phyloP scores from a whole-genome alignment of 495 filamentous ascomycete genomes.

The Trichoderma erinaceum region DNA sequence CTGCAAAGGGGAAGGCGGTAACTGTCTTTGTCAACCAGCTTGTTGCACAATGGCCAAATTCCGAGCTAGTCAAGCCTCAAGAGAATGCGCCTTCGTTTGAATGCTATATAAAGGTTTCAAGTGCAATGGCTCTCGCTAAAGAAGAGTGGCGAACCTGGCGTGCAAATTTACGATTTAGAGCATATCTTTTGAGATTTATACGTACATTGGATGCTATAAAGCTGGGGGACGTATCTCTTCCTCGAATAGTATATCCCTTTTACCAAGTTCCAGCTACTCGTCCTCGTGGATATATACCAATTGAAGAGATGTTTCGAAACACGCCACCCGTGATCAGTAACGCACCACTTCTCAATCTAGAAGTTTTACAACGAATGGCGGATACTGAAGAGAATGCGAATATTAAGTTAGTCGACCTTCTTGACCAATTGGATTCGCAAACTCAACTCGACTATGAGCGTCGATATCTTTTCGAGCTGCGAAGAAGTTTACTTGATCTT shows the following conservation, averaged over 20 bases:
- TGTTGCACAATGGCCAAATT: conserved; percentile 1
- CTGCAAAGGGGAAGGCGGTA: neutral
- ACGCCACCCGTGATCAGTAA: neutral
- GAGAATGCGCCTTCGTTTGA: neutral
- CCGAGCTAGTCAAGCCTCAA: neutral
- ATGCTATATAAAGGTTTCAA: neutral
- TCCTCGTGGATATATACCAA: neutral
- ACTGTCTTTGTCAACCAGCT: neutral
- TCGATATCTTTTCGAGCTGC: neutral
- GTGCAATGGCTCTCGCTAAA: neutral
- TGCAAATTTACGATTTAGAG: neutral
- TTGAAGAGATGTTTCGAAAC: neutral
- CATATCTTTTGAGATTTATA: neutral
- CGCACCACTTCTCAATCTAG: neutral
- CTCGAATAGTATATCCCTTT: neutral
- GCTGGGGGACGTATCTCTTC: no score
- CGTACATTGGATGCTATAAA: no score
- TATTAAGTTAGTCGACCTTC: no score
- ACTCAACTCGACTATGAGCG: neutral
- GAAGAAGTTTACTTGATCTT: neutral
- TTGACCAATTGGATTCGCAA: no score
- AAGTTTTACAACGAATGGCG: neutral
- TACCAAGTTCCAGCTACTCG: neutral
- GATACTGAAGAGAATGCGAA: neutral
- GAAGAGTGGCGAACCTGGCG: neutral